Evolutionary conservation across 768 basidiomycete genomes (phyloP), one percentile per base, ranked within the genome.

Genomic region (Trametes villosa): DNA sequence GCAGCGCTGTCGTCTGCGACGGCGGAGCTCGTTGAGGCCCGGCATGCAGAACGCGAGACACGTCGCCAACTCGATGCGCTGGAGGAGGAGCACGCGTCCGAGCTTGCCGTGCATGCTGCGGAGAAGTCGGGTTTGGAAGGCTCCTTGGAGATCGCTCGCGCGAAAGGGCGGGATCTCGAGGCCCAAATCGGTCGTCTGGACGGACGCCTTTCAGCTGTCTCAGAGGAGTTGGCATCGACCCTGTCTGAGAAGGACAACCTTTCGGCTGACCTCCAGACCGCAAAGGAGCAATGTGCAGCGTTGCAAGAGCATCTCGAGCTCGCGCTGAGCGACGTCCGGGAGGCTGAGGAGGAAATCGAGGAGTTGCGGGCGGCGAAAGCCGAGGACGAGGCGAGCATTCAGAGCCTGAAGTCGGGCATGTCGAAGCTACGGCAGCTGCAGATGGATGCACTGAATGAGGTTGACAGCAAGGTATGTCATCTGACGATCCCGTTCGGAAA

Each of bases 391-490:
- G 60, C 52, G 31, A 77, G 72, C 6, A 78, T 81, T 26, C 62
- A 70, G 31, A 66, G 54, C 18, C 68, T 81, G 56, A 75, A 74
- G 57, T 64, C 67, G 0, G 60, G 67, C 11, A 76, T 76, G 53
- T 67, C 68, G 22, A 64, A 65, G 33, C 62, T 78, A 49, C 72
- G 70, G 15, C 70, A 75, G n/a, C 57, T 63, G 8, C 77, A 80
- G 59, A 64, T 70, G 65, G 68, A 74, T 24, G 71, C 69, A 30
- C 65, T 80, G 57, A 68, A 67, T 22, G 75, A 75, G 61, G 52
- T 78, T 36, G 74, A 77, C 42, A 65, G 69, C 40, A 74, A 76
- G 76, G 79, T 79, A 62, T 50, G 75, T 71, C 41, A 60, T 52
- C 38, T 40, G 63, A 30, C 1, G n/a, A n/a, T 15, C 17, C 7